These are phyloP conservation scores for Venturia effusa DNA, from an alignment of 2,329 filamentous ascomycete genomes.

Conservation along the genomic window DNA sequence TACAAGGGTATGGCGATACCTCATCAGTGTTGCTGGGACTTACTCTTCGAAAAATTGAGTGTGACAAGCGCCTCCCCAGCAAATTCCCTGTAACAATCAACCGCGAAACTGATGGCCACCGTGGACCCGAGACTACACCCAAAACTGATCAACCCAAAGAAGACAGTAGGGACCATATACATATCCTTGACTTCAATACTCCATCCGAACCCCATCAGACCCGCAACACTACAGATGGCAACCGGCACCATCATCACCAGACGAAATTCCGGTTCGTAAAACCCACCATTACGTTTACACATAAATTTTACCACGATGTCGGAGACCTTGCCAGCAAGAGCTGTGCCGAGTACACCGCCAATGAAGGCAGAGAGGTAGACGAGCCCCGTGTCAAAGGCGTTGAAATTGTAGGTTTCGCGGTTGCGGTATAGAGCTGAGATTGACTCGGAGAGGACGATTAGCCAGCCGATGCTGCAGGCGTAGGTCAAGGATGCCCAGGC, in stretches of 20 bases:
- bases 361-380: conserved; percentile 87
- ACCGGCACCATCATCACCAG: conserved; percentile 81
- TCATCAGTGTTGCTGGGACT: no score
- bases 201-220: conserved; percentile 94
- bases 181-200: conserved; percentile 60
- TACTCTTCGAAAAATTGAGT: conserved; percentile 83
- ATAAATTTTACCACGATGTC: conserved; percentile 75
- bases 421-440: conserved; percentile 70
- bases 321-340: conserved; percentile 76
- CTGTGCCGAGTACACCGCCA: conserved; percentile 78
- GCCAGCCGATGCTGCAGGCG: conserved; percentile 80
- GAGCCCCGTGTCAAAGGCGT: conserved; percentile 66
- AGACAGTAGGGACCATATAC: conserved; percentile 87
- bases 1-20: no score
- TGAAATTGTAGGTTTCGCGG: conserved; percentile 64
- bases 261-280: conserved; percentile 92
- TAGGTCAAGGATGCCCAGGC: conserved; percentile 84
- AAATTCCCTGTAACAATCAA: conserved; percentile 87
- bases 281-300: conserved; percentile 71
- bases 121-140: conserved; percentile 84
- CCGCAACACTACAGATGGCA: conserved; percentile 64
- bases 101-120: conserved; percentile 85
- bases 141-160: conserved; percentile 87
- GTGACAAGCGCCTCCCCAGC: conserved; percentile 90
- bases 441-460: conserved; percentile 80